These are phyloP conservation scores for Tolypocladium endophyticum DNA, from an alignment of 2,329 filamentous ascomycete genomes.

Conservation along the genomic window DNA sequence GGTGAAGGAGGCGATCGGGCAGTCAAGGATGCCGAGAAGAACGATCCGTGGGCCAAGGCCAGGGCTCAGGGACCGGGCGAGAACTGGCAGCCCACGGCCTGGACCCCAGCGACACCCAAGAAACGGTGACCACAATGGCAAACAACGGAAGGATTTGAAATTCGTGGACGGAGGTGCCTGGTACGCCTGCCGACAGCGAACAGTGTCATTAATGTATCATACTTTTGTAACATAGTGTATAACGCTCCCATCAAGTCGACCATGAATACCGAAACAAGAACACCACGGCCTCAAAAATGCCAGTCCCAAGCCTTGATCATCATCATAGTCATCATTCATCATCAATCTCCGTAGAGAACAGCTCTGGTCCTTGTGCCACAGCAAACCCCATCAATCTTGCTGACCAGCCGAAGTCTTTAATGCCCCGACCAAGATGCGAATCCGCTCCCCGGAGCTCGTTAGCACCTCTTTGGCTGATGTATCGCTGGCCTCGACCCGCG, in stretches of 20 bases:
- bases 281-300: neutral
- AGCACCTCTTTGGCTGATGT: conserved; percentile 31
- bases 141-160: neutral
- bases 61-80: conserved; percentile 41
- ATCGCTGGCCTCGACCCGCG: conserved; percentile 24
- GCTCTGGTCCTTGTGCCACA: too few relatives aligned
- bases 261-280: neutral
- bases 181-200: neutral
- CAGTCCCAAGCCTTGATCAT: neutral
- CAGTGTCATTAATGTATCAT: neutral
- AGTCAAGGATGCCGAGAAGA: neutral
- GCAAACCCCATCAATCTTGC: conserved; percentile 1
- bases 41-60: conserved; percentile 50
- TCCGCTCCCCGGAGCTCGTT: conserved; percentile 31
- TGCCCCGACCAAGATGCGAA: conserved; percentile 27
- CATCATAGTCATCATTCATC: neutral
- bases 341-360: neutral
- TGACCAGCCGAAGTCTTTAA: conserved; percentile 15
- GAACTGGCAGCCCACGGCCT: conserved; percentile 56
- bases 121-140: conserved; percentile 10
- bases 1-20: neutral
- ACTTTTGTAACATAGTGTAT: neutral
- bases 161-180: neutral
- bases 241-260: neutral
- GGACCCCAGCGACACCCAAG: conserved; percentile 38